Percentiles rank a stretch among this genome's conserved stretches.
phyloP scores from a whole-genome alignment of 768 basidiomycete genomes.

The Trametes sanguinea region DNA sequence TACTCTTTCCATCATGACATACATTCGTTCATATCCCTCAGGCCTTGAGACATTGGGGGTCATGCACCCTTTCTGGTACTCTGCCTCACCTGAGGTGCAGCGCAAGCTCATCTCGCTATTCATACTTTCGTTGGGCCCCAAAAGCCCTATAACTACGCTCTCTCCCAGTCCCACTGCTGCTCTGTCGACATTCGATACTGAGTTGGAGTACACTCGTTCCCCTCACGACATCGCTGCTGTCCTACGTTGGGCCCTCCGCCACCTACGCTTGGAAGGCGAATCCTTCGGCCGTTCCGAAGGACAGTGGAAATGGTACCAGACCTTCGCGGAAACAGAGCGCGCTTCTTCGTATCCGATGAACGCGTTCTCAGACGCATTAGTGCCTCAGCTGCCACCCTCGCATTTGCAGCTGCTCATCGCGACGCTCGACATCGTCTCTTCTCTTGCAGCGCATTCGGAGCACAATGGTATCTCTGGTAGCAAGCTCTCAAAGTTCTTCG shows the following conservation, averaged over 20 bases:
- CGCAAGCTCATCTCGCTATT: conserved; percentile 70
- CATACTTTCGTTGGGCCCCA: conserved; percentile 60
- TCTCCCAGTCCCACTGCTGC: conserved; percentile 51
- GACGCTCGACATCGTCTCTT: conserved; percentile 63
- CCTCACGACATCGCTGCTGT: conserved; percentile 81
- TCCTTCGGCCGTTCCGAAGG: conserved; percentile 57
- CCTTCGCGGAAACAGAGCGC: conserved; percentile 63
- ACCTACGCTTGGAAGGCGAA: conserved; percentile 60
- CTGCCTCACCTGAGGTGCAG: conserved; percentile 70
- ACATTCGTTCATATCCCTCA: conserved; percentile 32
- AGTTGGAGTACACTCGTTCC: conserved; percentile 63
- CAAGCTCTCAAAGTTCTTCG: conserved; percentile 72
- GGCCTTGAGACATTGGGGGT: conserved; percentile 82
- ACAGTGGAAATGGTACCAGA: conserved; percentile 62
- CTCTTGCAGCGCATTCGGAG: conserved; percentile 72
- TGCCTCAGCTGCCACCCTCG: conserved; percentile 57
- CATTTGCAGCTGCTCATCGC: conserved; percentile 61
- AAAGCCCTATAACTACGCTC: conserved; percentile 48
- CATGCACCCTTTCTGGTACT: conserved; percentile 86
- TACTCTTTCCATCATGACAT: conserved; percentile 15
- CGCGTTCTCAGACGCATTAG: conserved; percentile 62
- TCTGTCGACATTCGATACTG: conserved; percentile 58
- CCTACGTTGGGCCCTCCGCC: conserved; percentile 78
- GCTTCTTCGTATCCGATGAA: conserved; percentile 58
- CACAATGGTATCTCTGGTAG: conserved; percentile 74